phyloP scores from a whole-genome alignment of 1,284 basidiomycete species.

The Cystobasidiaceae sp. region DNA sequence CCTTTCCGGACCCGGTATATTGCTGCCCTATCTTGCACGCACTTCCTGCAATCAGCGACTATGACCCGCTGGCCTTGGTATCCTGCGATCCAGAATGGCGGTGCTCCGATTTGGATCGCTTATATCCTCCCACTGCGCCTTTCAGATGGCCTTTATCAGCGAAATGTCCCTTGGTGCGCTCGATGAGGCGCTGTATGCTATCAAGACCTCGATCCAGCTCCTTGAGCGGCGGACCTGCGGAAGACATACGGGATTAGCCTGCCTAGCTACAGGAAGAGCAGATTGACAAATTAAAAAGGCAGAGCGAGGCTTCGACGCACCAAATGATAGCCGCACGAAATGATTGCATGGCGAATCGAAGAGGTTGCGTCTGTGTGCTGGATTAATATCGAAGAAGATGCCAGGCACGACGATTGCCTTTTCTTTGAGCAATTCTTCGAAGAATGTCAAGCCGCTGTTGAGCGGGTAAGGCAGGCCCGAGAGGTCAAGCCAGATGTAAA shows the following conservation, averaged over 20 bases:
- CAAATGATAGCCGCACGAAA: constrained; percentile 72
- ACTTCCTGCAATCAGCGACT: too few species aligned
- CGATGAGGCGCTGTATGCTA: constrained; percentile 72
- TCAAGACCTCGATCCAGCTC: constrained; percentile 76
- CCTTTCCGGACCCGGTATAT: too few species aligned
- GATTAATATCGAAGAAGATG: constrained; percentile 79
- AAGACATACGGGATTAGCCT: too few species aligned
- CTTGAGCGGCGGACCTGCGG: constrained; percentile 77
- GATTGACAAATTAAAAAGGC: constrained; percentile 18
- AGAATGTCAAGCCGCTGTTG: constrained; percentile 87
- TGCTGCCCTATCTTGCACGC: too few species aligned
- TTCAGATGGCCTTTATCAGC: constrained; percentile 34
- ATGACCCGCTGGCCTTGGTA: constrained; percentile 11
- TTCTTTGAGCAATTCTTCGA: constrained; percentile 88
- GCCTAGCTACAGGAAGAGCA: too few species aligned
- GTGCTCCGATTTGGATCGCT: constrained; percentile 5
- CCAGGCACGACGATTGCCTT: constrained; percentile 78
- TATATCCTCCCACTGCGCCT: constrained; percentile 12
- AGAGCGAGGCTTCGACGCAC: constrained; percentile 52
- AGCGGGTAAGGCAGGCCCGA: constrained; percentile 68
- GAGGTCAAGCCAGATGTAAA: constrained; percentile 88
- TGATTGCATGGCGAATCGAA: constrained; percentile 88
- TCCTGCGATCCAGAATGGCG: constrained; percentile 33
- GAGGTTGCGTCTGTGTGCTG: constrained; percentile 58
- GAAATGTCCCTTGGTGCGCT: constrained; percentile 58